Evolutionary conservation across 1,284 basidiomycete species (phyloP).

Genomic region (Ganoderma boninense): DNA sequence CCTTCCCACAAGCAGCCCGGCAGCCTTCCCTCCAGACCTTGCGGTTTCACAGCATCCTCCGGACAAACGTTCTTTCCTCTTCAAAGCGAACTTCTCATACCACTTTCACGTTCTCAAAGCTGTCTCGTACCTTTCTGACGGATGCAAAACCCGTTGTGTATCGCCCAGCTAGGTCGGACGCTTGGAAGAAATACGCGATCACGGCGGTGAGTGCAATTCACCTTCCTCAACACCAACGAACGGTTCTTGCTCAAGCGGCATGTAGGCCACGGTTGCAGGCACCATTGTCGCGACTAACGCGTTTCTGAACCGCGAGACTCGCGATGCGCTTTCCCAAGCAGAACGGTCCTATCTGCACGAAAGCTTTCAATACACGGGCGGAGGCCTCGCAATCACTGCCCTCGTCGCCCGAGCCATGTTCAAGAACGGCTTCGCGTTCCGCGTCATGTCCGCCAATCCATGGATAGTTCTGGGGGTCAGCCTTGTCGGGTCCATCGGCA

Average conservation of each 20-base stretch:
- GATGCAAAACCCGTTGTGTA: conserved; percentile 50
- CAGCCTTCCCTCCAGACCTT: conserved; percentile 28
- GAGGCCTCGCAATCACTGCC: conserved; percentile 81
- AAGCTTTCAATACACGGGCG: conserved; percentile 88
- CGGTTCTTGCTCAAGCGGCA: neutral
- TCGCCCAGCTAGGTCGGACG: conserved; percentile 47
- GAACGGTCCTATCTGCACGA: conserved; percentile 82
- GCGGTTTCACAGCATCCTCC: conserved; percentile 42
- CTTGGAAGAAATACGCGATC: conserved; percentile 59
- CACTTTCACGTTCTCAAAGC: conserved; percentile 34
- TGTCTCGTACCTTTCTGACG: conserved; percentile 51
- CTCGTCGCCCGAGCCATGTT: conserved; percentile 83
- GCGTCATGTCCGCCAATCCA: conserved; percentile 88
- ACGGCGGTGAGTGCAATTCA: conserved; percentile 51
- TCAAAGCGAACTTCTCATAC: conserved; percentile 37
- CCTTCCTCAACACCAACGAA: neutral
- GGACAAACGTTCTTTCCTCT: conserved; percentile 42
- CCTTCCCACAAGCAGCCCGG: conserved; percentile 27
- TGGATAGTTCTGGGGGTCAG: conserved; percentile 89
- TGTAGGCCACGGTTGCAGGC: conserved; percentile 73
- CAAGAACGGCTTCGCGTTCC: conserved; percentile 75
- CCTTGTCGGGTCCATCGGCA: conserved; percentile 78
- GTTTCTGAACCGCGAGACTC: conserved; percentile 81
- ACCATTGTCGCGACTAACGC: conserved; percentile 69
- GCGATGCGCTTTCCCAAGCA: conserved; percentile 65